Evolutionary conservation across 1,139 yeast species (phyloP).

Genomic region (Candida tropicalis): DNA sequence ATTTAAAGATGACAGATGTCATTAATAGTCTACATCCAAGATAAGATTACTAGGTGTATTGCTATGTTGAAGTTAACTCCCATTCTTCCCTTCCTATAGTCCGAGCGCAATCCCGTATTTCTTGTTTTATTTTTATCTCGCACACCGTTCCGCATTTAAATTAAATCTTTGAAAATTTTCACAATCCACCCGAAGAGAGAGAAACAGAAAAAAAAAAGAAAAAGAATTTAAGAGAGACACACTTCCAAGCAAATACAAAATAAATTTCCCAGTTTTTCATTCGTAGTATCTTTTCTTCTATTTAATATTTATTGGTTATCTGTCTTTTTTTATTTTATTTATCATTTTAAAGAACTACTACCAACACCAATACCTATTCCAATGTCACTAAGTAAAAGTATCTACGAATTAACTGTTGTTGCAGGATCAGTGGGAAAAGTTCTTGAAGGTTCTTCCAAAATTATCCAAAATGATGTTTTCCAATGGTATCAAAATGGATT

Average conservation of each 20-base stretch:
- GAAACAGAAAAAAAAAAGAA: neutral
- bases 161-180: neutral
- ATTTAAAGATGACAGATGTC: too few relatives aligned
- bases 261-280: neutral
- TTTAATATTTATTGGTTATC: neutral
- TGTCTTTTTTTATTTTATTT: neutral
- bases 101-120: too few relatives aligned
- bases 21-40: too few relatives aligned
- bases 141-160: conserved; percentile 1
- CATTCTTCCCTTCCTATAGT: too few relatives aligned
- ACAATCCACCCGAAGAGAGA: neutral
- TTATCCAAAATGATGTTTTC: conserved; percentile 25
- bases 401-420: conserved; percentile 32
- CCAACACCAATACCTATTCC: neutral
- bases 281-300: neutral
- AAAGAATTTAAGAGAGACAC: neutral
- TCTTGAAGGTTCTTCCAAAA: conserved; percentile 23
- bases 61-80: too few relatives aligned
- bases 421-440: conserved; percentile 30
- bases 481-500: conserved; percentile 22
- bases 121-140: neutral
- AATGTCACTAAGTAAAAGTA: conserved; percentile 17
- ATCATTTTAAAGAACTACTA: neutral
- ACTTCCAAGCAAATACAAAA: neutral
- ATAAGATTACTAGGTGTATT: too few relatives aligned